phyloP scores from a whole-genome alignment of 768 basidiomycete genomes.

The Pisolithus orientalis region DNA sequence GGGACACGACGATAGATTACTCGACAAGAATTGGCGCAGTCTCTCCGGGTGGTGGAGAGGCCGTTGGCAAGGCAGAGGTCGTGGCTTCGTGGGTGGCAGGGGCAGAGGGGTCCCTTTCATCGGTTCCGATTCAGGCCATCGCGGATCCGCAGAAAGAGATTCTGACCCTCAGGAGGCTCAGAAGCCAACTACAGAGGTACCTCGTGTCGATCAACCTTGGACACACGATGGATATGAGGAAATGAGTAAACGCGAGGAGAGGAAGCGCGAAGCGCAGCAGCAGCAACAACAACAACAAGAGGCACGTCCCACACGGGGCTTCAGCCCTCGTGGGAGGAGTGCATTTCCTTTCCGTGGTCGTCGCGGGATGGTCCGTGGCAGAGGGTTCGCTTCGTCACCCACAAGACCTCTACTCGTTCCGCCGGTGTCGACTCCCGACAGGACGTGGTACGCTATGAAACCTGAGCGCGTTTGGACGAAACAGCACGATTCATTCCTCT shows the following conservation, averaged over 20 bases:
- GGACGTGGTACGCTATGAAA: slow-evolving; percentile 67
- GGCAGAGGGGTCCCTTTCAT: slow-evolving; percentile 45
- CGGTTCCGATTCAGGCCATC: slow-evolving; percentile 10
- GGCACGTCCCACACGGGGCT: slow-evolving; percentile 27
- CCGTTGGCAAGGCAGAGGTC: slow-evolving; percentile 64
- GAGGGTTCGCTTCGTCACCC: slow-evolving; percentile 30
- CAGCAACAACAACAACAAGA: slow-evolving; percentile 31
- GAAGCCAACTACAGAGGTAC: slow-evolving; percentile 28
- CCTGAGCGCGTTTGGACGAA: slow-evolving; percentile 83
- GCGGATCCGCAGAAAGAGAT: slow-evolving; percentile 12
- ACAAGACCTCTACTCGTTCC: slow-evolving; percentile 24
- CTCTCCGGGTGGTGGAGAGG: slow-evolving; percentile 87
- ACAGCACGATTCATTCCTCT: slow-evolving; percentile 70
- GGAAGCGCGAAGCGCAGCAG: slow-evolving; percentile 29
- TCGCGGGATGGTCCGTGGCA: slow-evolving; percentile 41
- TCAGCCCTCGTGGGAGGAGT: slow-evolving; percentile 40
- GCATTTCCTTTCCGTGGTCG: slow-evolving; percentile 39
- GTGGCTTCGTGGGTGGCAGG: slow-evolving; percentile 55
- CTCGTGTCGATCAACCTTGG: slow-evolving; percentile 69
- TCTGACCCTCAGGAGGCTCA: slow-evolving; percentile 14
- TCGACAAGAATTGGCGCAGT: slow-evolving; percentile 76
- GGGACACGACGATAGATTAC: slow-evolving; percentile 88
- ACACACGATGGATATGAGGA: slow-evolving; percentile 87
- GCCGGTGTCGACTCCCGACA: slow-evolving; percentile 30
- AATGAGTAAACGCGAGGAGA: slow-evolving; percentile 71